phyloP scores from a whole-genome alignment of 257 asterid species.

The Gynochthodes officinalis region DNA sequence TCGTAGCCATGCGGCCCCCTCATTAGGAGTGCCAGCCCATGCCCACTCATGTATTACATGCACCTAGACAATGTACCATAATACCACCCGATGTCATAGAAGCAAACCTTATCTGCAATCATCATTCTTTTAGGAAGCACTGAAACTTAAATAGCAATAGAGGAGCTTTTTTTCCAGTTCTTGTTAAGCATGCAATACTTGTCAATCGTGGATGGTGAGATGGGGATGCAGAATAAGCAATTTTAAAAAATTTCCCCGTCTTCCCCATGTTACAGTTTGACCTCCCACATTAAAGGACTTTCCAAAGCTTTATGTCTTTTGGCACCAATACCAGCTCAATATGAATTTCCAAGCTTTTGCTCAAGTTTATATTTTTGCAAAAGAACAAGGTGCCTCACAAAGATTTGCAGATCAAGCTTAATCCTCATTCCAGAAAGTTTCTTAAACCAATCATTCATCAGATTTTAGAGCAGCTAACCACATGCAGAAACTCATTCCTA shows the following conservation, averaged over 20 bases:
- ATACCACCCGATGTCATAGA: constrained; percentile 10
- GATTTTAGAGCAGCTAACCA: neutral
- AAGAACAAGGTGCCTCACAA: neutral
- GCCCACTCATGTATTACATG: constrained; percentile 97
- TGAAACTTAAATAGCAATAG: neutral
- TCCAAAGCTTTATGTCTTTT: neutral
- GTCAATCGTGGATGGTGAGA: neutral
- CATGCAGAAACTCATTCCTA: neutral
- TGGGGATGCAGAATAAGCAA: neutral
- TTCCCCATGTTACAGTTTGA: neutral
- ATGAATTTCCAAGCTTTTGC: neutral
- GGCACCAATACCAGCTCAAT: neutral
- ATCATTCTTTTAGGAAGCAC: neutral
- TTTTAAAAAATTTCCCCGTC: neutral
- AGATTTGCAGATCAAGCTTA: neutral
- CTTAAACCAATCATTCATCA: neutral
- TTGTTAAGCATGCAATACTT: neutral
- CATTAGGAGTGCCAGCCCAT: constrained; percentile 99
- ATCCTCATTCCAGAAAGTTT: neutral
- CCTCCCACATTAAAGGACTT: neutral
- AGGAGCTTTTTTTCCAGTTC: neutral
- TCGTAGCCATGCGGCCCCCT: constrained; percentile 99
- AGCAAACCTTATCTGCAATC: neutral
- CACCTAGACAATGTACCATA: constrained; percentile 46
- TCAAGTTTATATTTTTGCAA: neutral